Conservation (phyloP, 805 yeast genomes). For the Maudiozyma bulderi region DNA sequence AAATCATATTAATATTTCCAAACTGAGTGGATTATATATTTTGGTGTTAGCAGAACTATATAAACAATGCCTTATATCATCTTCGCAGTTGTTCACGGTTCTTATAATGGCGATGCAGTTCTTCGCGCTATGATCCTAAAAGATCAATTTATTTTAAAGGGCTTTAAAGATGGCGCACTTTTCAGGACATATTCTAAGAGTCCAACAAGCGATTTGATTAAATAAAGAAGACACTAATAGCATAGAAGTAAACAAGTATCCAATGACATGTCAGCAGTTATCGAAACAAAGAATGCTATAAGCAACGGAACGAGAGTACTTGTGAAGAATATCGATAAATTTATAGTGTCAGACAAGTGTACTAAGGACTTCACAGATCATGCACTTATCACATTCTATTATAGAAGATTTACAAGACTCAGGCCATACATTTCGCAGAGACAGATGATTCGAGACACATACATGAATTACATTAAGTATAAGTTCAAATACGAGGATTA, state of each 20-base stretch:
- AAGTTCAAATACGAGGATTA: conserved; percentile 25
- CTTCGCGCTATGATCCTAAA: too few species aligned
- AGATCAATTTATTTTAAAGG: too few species aligned
- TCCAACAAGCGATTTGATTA: too few species aligned
- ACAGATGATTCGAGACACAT: conserved; percentile 19
- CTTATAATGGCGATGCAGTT: too few species aligned
- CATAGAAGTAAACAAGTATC: not conserved
- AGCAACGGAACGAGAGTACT: not conserved
- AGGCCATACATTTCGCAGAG: conserved; percentile 21
- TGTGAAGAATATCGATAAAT: not conserved
- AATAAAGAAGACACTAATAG: not conserved
- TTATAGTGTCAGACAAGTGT: not conserved
- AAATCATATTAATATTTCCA: too few species aligned
- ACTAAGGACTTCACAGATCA: not conserved
- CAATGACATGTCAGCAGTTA: not conserved
- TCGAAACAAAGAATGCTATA: not conserved
- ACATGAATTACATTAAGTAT: conserved; percentile 20
- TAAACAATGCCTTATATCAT: too few species aligned
- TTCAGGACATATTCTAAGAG: too few species aligned
- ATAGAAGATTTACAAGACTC: conserved; percentile 23
- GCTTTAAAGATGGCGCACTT: too few species aligned
- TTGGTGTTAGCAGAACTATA: too few species aligned
- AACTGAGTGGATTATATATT: too few species aligned
- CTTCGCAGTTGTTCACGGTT: too few species aligned
- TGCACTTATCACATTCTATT: conserved; percentile 7